Conservation (phyloP, 129 eudicot species). For the Smallanthus sonchifolius region DNA sequence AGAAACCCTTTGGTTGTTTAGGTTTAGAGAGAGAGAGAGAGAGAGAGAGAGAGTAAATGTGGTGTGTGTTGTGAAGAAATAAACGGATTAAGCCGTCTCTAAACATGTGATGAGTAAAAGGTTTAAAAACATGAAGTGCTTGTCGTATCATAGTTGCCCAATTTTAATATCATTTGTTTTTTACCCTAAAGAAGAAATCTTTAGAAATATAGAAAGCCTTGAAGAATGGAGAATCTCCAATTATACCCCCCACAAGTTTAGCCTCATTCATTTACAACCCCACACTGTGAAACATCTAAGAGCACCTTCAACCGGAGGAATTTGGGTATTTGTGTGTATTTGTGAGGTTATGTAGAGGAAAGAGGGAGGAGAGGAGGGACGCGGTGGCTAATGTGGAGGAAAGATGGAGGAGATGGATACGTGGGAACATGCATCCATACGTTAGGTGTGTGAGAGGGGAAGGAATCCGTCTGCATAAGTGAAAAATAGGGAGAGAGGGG, state of each 20-base stretch:
- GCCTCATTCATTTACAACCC: conserved; percentile 1
- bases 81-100: conserved; percentile 4
- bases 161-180: neutral
- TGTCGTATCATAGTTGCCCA: conserved; percentile 16
- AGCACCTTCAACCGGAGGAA: too few species aligned
- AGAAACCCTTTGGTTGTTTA: conserved; percentile 32
- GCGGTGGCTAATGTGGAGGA: too few species aligned
- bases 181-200: neutral
- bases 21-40: conserved; percentile 36
- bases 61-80: conserved; percentile 17
- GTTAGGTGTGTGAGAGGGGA: too few species aligned
- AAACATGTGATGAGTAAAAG: conserved; percentile 18
- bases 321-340: too few species aligned
- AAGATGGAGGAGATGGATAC: too few species aligned
- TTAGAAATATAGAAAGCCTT: neutral
- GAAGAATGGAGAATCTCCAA: neutral
- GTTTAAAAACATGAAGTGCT: conserved; percentile 10
- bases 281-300: neutral
- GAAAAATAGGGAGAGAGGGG: too few species aligned
- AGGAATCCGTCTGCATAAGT: too few species aligned
- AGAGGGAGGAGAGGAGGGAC: too few species aligned
- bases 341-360: too few species aligned
- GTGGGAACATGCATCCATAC: too few species aligned
- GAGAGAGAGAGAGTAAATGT: conserved; percentile 11
- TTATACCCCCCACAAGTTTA: neutral